phyloP scores from a whole-genome alignment of 2,329 filamentous ascomycete species.

The Fusarium piperis region DNA sequence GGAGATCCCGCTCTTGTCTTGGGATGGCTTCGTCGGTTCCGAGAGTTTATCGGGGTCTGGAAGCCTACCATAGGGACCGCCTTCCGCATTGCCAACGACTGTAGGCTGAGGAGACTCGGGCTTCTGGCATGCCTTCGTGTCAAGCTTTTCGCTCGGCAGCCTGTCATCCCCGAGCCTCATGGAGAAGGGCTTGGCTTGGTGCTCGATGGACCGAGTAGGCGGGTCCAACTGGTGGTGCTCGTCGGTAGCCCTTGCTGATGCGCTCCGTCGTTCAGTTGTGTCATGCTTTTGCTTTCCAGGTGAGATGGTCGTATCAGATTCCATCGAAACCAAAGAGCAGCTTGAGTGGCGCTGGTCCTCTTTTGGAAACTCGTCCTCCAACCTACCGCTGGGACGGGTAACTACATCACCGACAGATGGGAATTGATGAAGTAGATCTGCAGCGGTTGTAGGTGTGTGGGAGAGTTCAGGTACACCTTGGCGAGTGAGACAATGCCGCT shows the following conservation, averaged over 20 bases:
- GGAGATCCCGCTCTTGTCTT: not conserved
- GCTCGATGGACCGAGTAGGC: not conserved
- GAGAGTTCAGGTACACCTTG: not conserved
- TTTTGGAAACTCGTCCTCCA: not conserved
- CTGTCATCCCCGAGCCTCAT: not conserved
- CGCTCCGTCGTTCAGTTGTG: not conserved
- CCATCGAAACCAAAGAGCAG: not conserved
- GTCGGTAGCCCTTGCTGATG: not conserved
- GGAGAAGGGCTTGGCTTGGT: not conserved
- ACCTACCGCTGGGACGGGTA: not conserved
- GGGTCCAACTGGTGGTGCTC: not conserved
- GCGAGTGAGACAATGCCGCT: not conserved
- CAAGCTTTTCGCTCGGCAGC: not conserved
- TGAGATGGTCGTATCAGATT: not conserved
- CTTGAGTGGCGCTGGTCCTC: not conserved
- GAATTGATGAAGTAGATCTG: not conserved
- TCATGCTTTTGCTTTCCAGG: not conserved
- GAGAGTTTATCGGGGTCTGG: not conserved
- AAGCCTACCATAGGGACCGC: not conserved
- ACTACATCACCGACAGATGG: not conserved
- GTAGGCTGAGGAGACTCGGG: not conserved
- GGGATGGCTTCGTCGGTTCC: not conserved
- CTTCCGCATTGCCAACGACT: not conserved
- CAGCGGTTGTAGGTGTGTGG: not conserved
- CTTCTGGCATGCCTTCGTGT: not conserved